These are phyloP conservation scores for Starmerella floris DNA, from an alignment of 805 yeast genomes.

Conservation along the genomic window DNA sequence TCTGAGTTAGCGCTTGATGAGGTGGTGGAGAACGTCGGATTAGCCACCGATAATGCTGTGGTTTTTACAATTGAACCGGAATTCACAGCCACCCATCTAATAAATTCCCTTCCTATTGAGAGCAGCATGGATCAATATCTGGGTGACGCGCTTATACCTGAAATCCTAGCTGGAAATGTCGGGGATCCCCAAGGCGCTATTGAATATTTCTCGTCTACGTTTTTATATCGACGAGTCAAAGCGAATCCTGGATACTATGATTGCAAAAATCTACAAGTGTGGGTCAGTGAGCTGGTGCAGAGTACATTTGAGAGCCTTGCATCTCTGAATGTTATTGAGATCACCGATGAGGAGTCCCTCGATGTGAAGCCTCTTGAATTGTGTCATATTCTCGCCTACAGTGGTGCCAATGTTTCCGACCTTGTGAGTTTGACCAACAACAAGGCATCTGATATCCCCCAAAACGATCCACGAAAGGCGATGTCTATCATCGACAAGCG, in stretches of 20 bases:
- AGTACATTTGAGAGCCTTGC: constrained; percentile 47
- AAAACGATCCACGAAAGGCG: not conserved
- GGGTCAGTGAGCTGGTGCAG: constrained; percentile 73
- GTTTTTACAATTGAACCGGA: constrained; percentile 48
- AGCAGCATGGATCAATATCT: constrained; percentile 48
- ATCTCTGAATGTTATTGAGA: constrained; percentile 45
- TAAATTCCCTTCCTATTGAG: constrained; percentile 71
- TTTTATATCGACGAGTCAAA: constrained; percentile 66
- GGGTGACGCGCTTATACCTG: constrained; percentile 59
- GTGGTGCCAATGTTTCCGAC: constrained; percentile 40
- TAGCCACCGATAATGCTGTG: constrained; percentile 30
- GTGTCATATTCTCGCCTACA: constrained; percentile 62
- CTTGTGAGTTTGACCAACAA: constrained; percentile 9
- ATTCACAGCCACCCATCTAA: constrained; percentile 59
- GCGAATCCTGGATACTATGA: constrained; percentile 84
- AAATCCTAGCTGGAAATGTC: constrained; percentile 54
- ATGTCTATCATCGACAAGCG: not conserved
- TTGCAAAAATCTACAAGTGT: constrained; percentile 59
- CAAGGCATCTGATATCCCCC: not conserved
- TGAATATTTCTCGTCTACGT: constrained; percentile 79
- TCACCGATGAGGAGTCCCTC: constrained; percentile 28
- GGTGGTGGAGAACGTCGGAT: constrained; percentile 25
- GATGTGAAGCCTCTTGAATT: constrained; percentile 48
- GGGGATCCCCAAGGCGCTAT: constrained; percentile 68
- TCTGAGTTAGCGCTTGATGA: constrained; percentile 23